Base-by-base conservation (phyloP, 345 rosid genomes). In the Raphanus sativus region DNA sequence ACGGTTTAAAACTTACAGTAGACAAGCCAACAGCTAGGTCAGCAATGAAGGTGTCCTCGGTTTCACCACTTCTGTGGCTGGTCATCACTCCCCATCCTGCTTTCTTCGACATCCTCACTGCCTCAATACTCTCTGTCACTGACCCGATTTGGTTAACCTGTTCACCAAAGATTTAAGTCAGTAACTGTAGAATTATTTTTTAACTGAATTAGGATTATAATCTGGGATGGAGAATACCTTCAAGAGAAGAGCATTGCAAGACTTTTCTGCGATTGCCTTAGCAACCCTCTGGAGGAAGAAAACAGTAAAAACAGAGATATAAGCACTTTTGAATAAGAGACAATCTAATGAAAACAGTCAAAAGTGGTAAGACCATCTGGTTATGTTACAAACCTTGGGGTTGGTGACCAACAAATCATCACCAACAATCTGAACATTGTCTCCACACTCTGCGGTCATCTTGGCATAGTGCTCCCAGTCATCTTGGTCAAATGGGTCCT, bases 71-170 rank as follows among this genome's bases (percentile, higher is more conserved):
- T 74, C 97, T 80, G 84, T 95, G 99, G 84, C 99, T 95, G 28
- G 99, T 87, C 99, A 95, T 91, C 71, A 95, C 97, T 67, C 97
- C 98, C 99, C 99, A 92, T 0, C 99, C 98, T 75, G 99, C 99
- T 61, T n/a, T 82, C 84, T 95, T 95, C 3, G 99, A 90, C 99
- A 95, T 92, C 85, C 64, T 95, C 24, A 95, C 98, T 34, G 99
- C 99, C 85, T 95, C 98, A 17, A 95, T 92, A 71, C 99, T 95
- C 85, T 95, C 99, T 3, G 99, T 95, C 7, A 92, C 98, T 0
- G 98, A 84, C 28, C 96, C 99, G 77, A 95, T 95, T 90, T 95
- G 99, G 85, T 95, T 95, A 62, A 92, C 99, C 97, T 94, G 86
- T 71, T 28, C 24, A 42, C 36, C 59, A 67, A 26, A 64, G 8